Percentiles rank a stretch among this genome's conserved stretches.
These are phyloP conservation scores for Fusarium sp. DNA, from an alignment of 2,329 filamentous ascomycete genomes.

Conservation along the genomic window DNA sequence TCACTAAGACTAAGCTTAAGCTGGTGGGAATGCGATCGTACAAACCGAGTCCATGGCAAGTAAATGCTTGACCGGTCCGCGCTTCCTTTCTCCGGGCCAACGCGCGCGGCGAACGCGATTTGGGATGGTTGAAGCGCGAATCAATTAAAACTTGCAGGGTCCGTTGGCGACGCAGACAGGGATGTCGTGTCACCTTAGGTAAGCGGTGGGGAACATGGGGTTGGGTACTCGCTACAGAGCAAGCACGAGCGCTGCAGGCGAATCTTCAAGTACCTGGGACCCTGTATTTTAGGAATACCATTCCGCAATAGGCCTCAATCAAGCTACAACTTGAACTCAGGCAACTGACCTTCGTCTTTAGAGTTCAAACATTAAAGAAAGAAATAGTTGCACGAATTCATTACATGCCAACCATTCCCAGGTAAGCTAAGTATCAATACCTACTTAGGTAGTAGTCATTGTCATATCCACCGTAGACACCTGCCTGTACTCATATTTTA, in stretches of 20 bases:
- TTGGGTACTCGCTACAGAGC: conserved; percentile 13
- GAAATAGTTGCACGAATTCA: neutral
- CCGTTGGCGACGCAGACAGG: conserved; percentile 19
- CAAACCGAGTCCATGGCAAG: conserved; percentile 27
- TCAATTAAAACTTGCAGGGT: conserved; percentile 48
- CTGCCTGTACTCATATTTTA: conserved; percentile 9
- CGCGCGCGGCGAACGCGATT: conserved; percentile 43
- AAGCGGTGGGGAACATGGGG: conserved; percentile 1
- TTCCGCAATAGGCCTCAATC: neutral
- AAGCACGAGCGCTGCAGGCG: neutral
- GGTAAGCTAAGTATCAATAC: neutral
- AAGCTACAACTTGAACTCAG: neutral
- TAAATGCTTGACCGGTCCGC: conserved; percentile 39
- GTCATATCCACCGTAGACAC: neutral
- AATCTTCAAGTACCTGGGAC: conserved; percentile 9
- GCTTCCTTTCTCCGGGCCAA: conserved; percentile 42
- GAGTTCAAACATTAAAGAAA: neutral
- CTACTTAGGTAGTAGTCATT: too few relatives aligned
- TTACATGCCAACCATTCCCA: neutral
- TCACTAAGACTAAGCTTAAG: neutral
- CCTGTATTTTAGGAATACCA: neutral
- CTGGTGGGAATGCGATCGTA: conserved; percentile 18
- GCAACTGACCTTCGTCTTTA: neutral
- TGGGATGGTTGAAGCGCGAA: conserved; percentile 32
- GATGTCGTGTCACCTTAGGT: conserved; percentile 15